A percentile compares a stretch with the other conserved stretches of the same genome.
Evolutionary conservation across 495 filamentous ascomycete genomes (phyloP).

Genomic region (Pseudomonodictys pantanalensis): DNA sequence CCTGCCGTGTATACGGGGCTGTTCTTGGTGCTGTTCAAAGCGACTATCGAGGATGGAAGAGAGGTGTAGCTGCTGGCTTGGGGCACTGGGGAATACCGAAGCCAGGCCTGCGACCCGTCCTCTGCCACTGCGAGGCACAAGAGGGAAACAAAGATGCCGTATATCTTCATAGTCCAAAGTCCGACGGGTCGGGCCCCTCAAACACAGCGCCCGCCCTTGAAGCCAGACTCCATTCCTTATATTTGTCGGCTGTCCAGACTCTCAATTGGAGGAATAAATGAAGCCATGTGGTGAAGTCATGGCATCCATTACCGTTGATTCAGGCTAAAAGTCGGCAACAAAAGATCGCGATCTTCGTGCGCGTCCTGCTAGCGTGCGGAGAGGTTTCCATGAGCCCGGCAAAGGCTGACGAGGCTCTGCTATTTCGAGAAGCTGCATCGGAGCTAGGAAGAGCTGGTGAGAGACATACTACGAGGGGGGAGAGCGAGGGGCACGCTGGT

Average conservation of each 20-base stretch:
- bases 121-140: conserved; percentile 47
- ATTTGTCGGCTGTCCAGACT: background rate
- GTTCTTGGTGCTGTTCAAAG: conserved; percentile 50
- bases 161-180: background rate
- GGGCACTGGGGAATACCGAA: conserved; percentile 60
- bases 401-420: too few relatives aligned
- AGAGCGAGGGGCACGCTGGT: too few relatives aligned
- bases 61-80: conserved; percentile 38
- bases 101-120: conserved; percentile 60
- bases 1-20: conserved; percentile 60
- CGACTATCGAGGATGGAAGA: conserved; percentile 52
- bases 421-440: too few relatives aligned
- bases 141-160: background rate
- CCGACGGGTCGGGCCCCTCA: background rate
- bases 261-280: background rate
- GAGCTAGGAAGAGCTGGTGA: too few relatives aligned
- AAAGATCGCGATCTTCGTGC: background rate
- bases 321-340: background rate
- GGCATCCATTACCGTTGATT: background rate
- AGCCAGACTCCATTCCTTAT: background rate
- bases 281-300: background rate
- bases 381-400: too few relatives aligned
- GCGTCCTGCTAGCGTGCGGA: background rate
- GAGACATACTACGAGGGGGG: too few relatives aligned
- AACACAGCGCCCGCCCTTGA: background rate